A percentile compares a stretch with the other conserved stretches of the same genome.
Conservation (phyloP, 2,329 filamentous ascomycete genomes). For the Furcasterigmium sp. region DNA sequence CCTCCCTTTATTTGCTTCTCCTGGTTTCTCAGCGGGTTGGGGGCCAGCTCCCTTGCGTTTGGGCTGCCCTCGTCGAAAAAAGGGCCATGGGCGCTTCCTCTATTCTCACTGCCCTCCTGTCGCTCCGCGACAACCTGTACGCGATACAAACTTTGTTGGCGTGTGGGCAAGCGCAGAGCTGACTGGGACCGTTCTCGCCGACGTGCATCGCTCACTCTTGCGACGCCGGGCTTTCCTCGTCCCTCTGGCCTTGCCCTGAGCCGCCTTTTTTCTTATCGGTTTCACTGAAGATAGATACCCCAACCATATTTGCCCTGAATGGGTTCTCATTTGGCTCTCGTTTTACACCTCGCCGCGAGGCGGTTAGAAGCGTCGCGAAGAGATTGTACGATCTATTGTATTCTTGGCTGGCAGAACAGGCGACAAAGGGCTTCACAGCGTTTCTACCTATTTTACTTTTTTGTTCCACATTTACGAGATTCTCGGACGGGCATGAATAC, state of each 20-base stretch:
- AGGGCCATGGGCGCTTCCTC: neutral
- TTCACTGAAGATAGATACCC: conserved; percentile 10
- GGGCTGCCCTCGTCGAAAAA: neutral
- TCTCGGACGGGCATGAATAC: too few species aligned
- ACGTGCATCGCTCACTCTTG: neutral
- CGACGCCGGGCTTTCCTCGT: conserved; percentile 10
- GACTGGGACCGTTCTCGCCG: neutral
- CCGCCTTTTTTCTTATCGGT: too few species aligned
- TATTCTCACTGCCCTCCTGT: neutral
- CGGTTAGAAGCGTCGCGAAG: neutral
- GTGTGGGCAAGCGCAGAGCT: neutral
- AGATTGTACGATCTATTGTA: conserved; percentile 5
- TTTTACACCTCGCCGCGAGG: too few species aligned
- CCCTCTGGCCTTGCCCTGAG: neutral
- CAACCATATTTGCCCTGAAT: too few species aligned
- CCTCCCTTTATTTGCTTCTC: conserved; percentile 5
- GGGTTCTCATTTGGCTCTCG: too few species aligned
- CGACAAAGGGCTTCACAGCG: neutral
- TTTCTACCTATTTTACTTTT: neutral
- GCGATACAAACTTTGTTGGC: conserved; percentile 1
- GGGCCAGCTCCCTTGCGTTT: neutral
- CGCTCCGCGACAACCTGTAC: conserved; percentile 5
- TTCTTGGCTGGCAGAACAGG: too few species aligned
- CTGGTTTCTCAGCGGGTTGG: neutral
- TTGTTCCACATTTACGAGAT: too few species aligned